Percentiles rank a stretch among this genome's conserved stretches.
phyloP scores from a whole-genome alignment of 1,284 basidiomycete genomes.

The Phellopilus nigrolimitatus region DNA sequence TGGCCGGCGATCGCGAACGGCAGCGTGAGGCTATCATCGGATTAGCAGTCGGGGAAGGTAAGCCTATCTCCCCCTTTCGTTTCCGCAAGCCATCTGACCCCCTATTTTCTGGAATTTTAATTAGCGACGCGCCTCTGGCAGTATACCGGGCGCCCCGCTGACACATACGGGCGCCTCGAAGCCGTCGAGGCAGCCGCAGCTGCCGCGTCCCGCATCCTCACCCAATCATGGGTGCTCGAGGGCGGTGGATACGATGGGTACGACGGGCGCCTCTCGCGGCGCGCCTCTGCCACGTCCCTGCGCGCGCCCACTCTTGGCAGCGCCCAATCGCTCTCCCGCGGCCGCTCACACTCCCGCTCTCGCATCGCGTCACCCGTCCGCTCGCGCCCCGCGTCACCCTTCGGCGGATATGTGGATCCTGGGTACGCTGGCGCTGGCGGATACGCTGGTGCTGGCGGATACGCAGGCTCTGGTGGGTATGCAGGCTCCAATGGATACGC shows the following conservation, averaged over 20 bases:
- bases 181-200: conserved; percentile 54
- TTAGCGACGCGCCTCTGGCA: conserved; percentile 42
- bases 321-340: too few relatives aligned
- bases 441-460: not conserved
- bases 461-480: not conserved
- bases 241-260: conserved; percentile 7
- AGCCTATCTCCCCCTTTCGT: conserved; percentile 17
- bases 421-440: conserved; percentile 5
- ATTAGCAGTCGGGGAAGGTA: conserved; percentile 60
- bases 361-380: not conserved
- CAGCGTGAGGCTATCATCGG: conserved; percentile 59
- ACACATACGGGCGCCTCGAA: conserved; percentile 40
- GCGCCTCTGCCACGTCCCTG: conserved; percentile 11
- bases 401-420: not conserved
- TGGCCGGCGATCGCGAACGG: conserved; percentile 47
- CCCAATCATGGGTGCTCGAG: conserved; percentile 26
- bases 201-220: conserved; percentile 49
- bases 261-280: conserved; percentile 14
- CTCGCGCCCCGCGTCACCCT: not conserved
- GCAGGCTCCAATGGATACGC: conserved; percentile 2
- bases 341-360: conserved; percentile 2
- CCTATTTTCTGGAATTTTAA: not conserved
- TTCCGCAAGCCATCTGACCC: conserved; percentile 19
- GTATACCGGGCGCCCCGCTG: conserved; percentile 37
- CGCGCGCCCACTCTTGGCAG: too few relatives aligned